Evolutionary conservation across 768 basidiomycete species (phyloP).

Genomic region (Boletellus sp.): DNA sequence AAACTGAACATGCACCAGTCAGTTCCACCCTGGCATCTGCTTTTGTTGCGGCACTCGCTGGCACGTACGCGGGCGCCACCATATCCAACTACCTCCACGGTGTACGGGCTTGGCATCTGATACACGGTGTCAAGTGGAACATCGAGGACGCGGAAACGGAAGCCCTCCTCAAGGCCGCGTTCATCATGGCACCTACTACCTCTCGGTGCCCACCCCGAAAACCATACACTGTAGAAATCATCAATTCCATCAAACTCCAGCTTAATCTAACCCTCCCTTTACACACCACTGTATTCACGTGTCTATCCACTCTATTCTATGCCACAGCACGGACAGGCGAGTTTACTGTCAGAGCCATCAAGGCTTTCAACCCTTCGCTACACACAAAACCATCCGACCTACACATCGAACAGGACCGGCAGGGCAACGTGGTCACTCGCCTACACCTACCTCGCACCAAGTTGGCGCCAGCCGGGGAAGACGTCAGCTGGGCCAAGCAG

Average conservation of each 20-base stretch:
- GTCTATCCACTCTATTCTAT: neutral
- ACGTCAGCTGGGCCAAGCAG: conserved; percentile 11
- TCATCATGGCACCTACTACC: neutral
- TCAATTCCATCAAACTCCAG: neutral
- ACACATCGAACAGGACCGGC: neutral
- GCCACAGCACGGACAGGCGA: neutral
- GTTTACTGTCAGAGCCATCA: neutral
- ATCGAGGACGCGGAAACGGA: neutral
- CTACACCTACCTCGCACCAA: conserved; percentile 13
- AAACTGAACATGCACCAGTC: neutral
- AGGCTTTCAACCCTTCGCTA: neutral
- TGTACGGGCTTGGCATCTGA: neutral
- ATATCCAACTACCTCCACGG: neutral
- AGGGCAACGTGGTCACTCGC: conserved; percentile 25
- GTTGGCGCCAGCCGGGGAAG: conserved; percentile 11
- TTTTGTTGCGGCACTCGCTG: neutral
- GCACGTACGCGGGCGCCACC: neutral
- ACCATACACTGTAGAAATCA: neutral
- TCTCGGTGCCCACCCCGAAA: neutral
- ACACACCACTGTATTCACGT: neutral
- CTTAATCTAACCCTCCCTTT: neutral
- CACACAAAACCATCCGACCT: neutral
- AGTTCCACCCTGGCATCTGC: neutral
- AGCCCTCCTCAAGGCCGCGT: neutral
- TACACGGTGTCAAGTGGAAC: neutral